Conservation (phyloP, 177 flowering plant genomes). For the Tripterygium wilfordii region DNA sequence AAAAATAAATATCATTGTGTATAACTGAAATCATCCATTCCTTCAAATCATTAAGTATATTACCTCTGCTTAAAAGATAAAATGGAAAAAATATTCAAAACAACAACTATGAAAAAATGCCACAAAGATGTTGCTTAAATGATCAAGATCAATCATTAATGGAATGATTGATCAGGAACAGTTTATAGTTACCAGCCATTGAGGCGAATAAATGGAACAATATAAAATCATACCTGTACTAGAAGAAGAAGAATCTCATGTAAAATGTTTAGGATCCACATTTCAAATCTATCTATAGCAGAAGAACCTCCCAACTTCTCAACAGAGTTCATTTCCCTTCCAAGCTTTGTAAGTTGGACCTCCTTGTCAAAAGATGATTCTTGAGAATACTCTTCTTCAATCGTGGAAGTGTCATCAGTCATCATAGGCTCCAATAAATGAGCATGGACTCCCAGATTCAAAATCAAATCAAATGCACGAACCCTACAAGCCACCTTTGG, state of each 20-base stretch:
- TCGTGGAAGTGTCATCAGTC: constrained; percentile 50
- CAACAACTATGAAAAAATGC: too few relatives aligned
- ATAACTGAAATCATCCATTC: too few relatives aligned
- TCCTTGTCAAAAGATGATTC: constrained; percentile 50
- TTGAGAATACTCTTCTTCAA: constrained; percentile 74
- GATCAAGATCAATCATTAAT: too few relatives aligned
- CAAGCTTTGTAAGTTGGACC: constrained; percentile 29
- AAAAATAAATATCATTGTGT: too few relatives aligned
- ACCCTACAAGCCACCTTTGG: constrained; percentile 58
- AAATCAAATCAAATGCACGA: constrained; percentile 90
- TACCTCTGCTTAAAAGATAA: too few relatives aligned
- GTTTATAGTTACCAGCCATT: too few relatives aligned
- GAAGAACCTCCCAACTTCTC: constrained; percentile 34
- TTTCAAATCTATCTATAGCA: constrained; percentile 73
- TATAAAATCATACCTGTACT: constrained; percentile 97
- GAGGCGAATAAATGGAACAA: neutral
- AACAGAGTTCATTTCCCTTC: constrained; percentile 29
- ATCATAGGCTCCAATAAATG: constrained; percentile 86
- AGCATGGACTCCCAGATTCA: constrained; percentile 97
- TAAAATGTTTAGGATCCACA: constrained; percentile 84
- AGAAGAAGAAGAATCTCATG: constrained; percentile 85
- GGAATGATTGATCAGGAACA: too few relatives aligned
- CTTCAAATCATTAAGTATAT: too few relatives aligned
- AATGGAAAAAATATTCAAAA: neutral
- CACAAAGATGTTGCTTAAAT: neutral